phyloP scores from a whole-genome alignment of 2,329 filamentous ascomycete genomes.

The Penicillium oxalicum region DNA sequence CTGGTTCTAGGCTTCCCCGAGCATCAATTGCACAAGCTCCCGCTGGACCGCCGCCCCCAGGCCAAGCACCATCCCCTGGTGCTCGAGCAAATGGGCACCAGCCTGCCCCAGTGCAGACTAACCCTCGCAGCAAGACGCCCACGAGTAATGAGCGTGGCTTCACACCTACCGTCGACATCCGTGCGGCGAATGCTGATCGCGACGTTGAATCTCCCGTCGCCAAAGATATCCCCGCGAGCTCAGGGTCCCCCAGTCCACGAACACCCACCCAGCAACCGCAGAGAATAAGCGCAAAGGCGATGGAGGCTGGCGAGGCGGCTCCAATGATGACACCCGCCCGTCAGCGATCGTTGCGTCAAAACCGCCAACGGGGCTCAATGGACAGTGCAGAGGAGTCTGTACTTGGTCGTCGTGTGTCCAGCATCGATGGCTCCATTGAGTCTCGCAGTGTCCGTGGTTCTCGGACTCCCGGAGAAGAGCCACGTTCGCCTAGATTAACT shows the following conservation, averaged over 20 bases:
- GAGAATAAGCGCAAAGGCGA: slow-evolving; percentile 39
- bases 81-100: slow-evolving; percentile 44
- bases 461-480: slow-evolving; percentile 38
- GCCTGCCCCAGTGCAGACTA: slow-evolving; percentile 13
- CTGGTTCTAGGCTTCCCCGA: slow-evolving; percentile 54
- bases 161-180: slow-evolving; percentile 38
- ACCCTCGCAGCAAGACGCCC: slow-evolving; percentile 46
- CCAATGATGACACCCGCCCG: slow-evolving; percentile 41
- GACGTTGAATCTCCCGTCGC: slow-evolving; percentile 45
- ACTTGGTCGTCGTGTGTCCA: slow-evolving; percentile 34
- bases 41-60: slow-evolving; percentile 58
- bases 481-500: slow-evolving; percentile 41
- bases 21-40: slow-evolving; percentile 55
- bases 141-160: slow-evolving; percentile 45
- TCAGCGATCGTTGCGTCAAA: slow-evolving; percentile 51
- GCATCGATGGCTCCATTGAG: slow-evolving; percentile 38
- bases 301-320: slow-evolving; percentile 44
- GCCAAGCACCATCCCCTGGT: slow-evolving; percentile 57
- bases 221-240: slow-evolving; percentile 38
- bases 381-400: slow-evolving; percentile 61
- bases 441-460: slow-evolving; percentile 36
- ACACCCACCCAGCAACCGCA: slow-evolving; percentile 54
- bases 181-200: slow-evolving; percentile 42
- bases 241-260: slow-evolving; percentile 53
- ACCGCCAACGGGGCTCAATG: slow-evolving; percentile 58